Conservation (phyloP, 192 early-diverging fungal species). For the Neocallimastix lanati region DNA sequence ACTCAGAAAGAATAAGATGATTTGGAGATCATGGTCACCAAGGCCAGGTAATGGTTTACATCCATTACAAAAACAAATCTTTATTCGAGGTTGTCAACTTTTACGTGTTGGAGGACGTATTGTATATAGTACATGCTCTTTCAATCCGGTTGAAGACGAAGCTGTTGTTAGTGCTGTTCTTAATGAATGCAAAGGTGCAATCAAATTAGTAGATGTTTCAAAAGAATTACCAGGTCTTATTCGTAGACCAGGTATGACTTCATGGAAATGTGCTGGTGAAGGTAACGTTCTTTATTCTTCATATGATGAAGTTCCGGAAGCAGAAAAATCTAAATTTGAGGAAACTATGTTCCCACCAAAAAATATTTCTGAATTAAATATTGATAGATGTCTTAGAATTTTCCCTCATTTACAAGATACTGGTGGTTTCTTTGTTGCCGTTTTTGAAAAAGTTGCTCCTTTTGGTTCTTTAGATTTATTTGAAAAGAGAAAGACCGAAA, state of each 20-base stretch:
- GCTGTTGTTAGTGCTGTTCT: conserved; percentile 79
- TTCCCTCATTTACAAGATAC: conserved; percentile 90
- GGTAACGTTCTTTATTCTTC: conserved; percentile 26
- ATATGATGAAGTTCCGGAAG: conserved; percentile 10
- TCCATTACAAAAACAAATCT: conserved; percentile 67
- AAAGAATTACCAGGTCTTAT: conserved; percentile 55
- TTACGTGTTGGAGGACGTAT: conserved; percentile 77
- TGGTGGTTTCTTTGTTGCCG: conserved; percentile 96
- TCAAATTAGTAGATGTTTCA: conserved; percentile 77
- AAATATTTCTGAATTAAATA: conserved; percentile 9
- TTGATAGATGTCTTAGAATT: conserved; percentile 55
- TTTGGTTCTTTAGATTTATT: conserved; percentile 30
- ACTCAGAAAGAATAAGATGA: conserved; percentile 78
- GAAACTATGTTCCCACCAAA: conserved; percentile 19
- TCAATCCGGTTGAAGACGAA: conserved; percentile 96
- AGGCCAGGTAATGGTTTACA: conserved; percentile 64
- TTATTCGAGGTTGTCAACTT: conserved; percentile 69
- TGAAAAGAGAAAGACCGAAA: background rate
- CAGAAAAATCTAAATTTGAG: background rate
- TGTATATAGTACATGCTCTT: conserved; percentile 96
- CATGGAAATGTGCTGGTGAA: conserved; percentile 65
- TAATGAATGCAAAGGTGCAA: conserved; percentile 30
- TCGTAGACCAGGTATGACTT: conserved; percentile 58
- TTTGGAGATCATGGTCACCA: conserved; percentile 76
- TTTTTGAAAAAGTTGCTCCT: conserved; percentile 72